Evolutionary conservation across 2,329 filamentous ascomycete species (phyloP), one percentile per base, ranked within the genome.

Genomic region (Aureobasidium sp.): DNA sequence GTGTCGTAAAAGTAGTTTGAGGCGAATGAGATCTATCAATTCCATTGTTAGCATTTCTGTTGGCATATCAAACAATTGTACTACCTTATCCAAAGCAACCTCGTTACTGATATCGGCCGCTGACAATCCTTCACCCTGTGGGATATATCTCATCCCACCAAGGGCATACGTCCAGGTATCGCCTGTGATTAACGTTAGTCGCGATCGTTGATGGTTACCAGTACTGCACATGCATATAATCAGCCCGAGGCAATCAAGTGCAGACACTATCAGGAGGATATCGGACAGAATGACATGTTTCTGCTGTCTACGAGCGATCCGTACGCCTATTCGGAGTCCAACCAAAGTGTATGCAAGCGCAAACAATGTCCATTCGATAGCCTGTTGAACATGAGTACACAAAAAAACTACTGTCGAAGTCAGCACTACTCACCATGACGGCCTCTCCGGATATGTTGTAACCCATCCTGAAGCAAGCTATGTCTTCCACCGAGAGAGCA

Each of bases 371-470:
- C 45, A 49, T 19, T 49, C 45, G 6, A 49, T 49, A 17, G 45
- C 45, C 45, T 49, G n/a, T 22, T 1, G 4, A 27, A 19, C 3
- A 19, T 48, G 5, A 48, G 44, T 25, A 19, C 4, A 37, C 22
- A 4, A 6, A 12, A 1, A 3, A 12, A 6, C 5, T 12, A 3
- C 29, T 16, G 19, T n/a, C 6, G 2, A 4, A 27, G 4, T 17
- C 2, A 4, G 2, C 12, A 6, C n/a, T n/a, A 30, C 32, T 39
- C 34, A 49, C 45, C 27, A 62, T 56, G 24, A 63, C 56, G 12
- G 53, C 51, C 56, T 64, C 61, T 24, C 60, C 55, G 6, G 58
- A 59, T 2, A 48, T 25, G 22, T 48, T 12, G 5, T 35, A 48
- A 12, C 44, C 44, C 44, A 48, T 48, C 2, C 14, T 12, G 14